These are phyloP conservation scores for Pisolithus thermaeus DNA, from an alignment of 1,284 basidiomycete species.

Conservation along the genomic window DNA sequence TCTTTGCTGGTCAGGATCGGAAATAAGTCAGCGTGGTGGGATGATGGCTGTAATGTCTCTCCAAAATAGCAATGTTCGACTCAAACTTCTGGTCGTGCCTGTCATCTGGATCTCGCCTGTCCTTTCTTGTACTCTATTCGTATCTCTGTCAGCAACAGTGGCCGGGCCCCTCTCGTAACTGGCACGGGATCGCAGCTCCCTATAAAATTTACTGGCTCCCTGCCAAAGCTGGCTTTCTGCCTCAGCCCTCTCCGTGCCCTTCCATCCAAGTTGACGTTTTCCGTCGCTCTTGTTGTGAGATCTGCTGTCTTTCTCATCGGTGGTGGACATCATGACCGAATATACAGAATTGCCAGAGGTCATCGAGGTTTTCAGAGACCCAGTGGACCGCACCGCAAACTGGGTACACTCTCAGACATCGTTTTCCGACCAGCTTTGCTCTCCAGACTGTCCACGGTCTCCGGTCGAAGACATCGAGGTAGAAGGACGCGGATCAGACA, in stretches of 20 bases:
- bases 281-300: neutral
- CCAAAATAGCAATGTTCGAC: constrained; percentile 14
- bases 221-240: constrained; percentile 7
- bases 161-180: constrained; percentile 17
- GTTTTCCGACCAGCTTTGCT: constrained; percentile 37
- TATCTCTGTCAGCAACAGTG: constrained; percentile 4
- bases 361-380: constrained; percentile 47
- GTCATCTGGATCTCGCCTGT: constrained; percentile 16
- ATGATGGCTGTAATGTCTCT: constrained; percentile 16
- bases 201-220: constrained; percentile 18
- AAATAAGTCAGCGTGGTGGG: constrained; percentile 24
- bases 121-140: constrained; percentile 2
- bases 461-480: constrained; percentile 41
- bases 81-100: constrained; percentile 4
- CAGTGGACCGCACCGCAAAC: constrained; percentile 52
- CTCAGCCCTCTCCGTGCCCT: constrained; percentile 2
- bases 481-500: constrained; percentile 48
- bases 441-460: constrained; percentile 56
- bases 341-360: constrained; percentile 56
- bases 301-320: neutral
- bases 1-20: constrained; percentile 16
- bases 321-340: constrained; percentile 49
- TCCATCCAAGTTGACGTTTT: neutral
- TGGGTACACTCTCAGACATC: constrained; percentile 51
- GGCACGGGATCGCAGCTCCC: constrained; percentile 20